Base-by-base conservation (phyloP, 129 eudicot species). In the Flaveria sonorensis region DNA sequence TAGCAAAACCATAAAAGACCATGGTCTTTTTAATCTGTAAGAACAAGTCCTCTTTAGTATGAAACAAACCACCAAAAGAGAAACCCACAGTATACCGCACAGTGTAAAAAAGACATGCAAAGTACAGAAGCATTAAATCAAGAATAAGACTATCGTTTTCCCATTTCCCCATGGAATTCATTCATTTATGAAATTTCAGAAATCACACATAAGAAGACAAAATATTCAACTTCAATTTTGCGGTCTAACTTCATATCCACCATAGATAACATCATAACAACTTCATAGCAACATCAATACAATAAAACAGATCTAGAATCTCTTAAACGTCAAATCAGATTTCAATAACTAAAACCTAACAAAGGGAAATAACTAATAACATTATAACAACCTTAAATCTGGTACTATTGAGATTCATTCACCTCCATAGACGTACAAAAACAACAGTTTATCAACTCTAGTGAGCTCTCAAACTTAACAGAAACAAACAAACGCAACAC, bases 81-180 rank as follows among this genome's bases (percentile, higher is more conserved):
- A 16, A 53, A 68, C 55, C 48, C 26, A 42, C 48, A 12, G 61
- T 24, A 68, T 45, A 57, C 69, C 23, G 55, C 56, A 52, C 21
- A 42, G 74, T 53, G 66, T 43, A 43, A 23, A 68, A 68, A 68
- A 21, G 75, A 23, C 76, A 55, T 77, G 81, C 76, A 78, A 36
- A 70, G 74, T 77, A 77, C 74, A 66, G 51, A 50, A 21, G 60
- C 56, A 66, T 67, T 51, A 52, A 67, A 52, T 50, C 52, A 32
- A 66, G 26, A 50, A 75, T 30, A 53, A 66, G 8, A 66, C 50
- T 40, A 18, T 66, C 71, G 2, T 57, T 50, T 71, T 57, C 55
- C 28, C 20, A 13, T 43, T 19, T 70, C n/a, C 59, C 76, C 68
- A 68, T 68, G 45, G 6, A 68, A 73, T 67, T 77, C 56, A 73